Percentiles rank a stretch among this genome's conserved stretches.
Evolutionary conservation across 345 rosid species (phyloP).

Genomic region (Citrus reticulata): DNA sequence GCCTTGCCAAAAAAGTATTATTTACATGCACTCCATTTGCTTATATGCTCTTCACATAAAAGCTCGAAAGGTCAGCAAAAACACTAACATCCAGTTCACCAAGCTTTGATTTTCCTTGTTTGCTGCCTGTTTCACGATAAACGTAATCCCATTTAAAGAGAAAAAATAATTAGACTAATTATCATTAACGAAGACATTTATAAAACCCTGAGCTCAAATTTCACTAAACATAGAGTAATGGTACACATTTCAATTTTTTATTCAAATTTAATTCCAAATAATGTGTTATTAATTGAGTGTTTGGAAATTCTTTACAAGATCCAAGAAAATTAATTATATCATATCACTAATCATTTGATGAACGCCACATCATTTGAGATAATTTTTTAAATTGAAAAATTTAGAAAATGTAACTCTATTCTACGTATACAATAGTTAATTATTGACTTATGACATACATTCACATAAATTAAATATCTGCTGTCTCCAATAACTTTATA

Average conservation of each 20-base stretch:
- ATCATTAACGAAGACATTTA: not conserved
- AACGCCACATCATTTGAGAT: no score
- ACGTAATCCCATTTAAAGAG: slow-evolving; percentile 20
- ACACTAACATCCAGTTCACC: slow-evolving; percentile 58
- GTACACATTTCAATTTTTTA: no score
- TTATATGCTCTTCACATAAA: slow-evolving; percentile 54
- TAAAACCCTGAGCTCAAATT: not conserved
- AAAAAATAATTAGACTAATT: slow-evolving; percentile 1
- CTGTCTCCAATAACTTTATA: not conserved
- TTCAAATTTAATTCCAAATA: no score
- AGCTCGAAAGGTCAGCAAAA: slow-evolving; percentile 60
- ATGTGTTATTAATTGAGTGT: no score
- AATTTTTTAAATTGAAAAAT: fast-evolving
- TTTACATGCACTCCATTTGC: slow-evolving; percentile 32
- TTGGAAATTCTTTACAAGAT: no score
- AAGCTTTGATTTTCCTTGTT: slow-evolving; percentile 53
- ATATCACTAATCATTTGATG: no score
- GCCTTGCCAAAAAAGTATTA: slow-evolving; percentile 29
- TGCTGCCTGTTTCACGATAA: slow-evolving; percentile 54
- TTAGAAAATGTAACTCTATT: fast-evolving
- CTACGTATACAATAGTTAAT: not conserved
- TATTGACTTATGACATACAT: not conserved
- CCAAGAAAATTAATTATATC: no score
- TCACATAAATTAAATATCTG: no score
- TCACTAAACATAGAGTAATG: not conserved